Percentiles rank a stretch among this genome's conserved stretches.
phyloP scores from a whole-genome alignment of 2,329 filamentous ascomycete genomes.

The Akanthomyces muscarius region DNA sequence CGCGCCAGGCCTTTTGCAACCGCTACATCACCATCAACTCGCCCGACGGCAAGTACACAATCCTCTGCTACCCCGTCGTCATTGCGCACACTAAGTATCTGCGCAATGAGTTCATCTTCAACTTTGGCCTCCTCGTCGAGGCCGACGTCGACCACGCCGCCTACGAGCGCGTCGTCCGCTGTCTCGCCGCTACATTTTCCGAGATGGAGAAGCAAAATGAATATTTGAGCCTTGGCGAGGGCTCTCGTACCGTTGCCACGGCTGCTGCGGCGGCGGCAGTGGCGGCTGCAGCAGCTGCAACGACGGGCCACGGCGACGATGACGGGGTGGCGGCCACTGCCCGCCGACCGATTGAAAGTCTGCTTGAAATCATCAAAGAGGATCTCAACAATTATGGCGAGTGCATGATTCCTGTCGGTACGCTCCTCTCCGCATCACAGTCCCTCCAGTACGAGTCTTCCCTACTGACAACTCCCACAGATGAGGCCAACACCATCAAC shows the following conservation, averaged over 20 bases:
- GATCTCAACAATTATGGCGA: slow-evolving; percentile 96
- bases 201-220: slow-evolving; percentile 89
- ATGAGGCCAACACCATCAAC: slow-evolving; percentile 91
- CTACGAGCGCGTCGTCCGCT: slow-evolving; percentile 80
- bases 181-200: slow-evolving; percentile 79
- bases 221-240: slow-evolving; percentile 65
- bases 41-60: slow-evolving; percentile 63
- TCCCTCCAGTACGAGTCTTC: background rate
- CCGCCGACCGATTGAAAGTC: slow-evolving; percentile 71
- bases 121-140: slow-evolving; percentile 82
- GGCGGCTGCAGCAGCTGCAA: slow-evolving; percentile 27
- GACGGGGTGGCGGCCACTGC: slow-evolving; percentile 35
- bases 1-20: slow-evolving; percentile 91
- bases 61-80: slow-evolving; percentile 86
- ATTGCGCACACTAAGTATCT: slow-evolving; percentile 78
- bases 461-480: slow-evolving; percentile 37
- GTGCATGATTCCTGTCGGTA: slow-evolving; percentile 96
- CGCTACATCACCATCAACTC: slow-evolving; percentile 79
- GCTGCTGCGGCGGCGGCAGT: slow-evolving; percentile 37
- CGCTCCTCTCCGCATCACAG: slow-evolving; percentile 27
- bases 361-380: slow-evolving; percentile 77
- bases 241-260: slow-evolving; percentile 35
- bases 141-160: slow-evolving; percentile 64
- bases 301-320: slow-evolving; percentile 27
- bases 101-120: slow-evolving; percentile 97